Conservation (phyloP, 768 basidiomycete species). For the Lactarius evosmus region DNA sequence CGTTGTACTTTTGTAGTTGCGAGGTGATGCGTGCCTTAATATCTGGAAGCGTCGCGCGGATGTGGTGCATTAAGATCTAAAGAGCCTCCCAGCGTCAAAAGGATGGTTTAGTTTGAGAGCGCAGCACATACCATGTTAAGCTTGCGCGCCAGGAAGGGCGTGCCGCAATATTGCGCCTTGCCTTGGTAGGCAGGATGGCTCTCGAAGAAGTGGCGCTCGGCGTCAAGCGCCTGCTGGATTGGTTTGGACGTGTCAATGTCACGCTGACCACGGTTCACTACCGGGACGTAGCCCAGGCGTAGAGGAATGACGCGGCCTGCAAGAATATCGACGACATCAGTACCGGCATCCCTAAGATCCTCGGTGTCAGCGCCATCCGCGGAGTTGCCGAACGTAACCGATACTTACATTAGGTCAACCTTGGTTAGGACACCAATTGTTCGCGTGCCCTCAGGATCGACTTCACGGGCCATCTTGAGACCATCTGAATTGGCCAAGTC, state of each 20-base stretch:
- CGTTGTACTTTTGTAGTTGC: slow-evolving; percentile 83
- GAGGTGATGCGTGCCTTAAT: slow-evolving; percentile 95
- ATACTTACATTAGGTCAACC: slow-evolving; percentile 89
- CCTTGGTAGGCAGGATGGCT: slow-evolving; percentile 89
- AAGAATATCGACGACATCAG: slow-evolving; percentile 98
- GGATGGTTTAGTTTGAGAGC: not conserved
- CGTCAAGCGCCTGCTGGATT: slow-evolving; percentile 81
- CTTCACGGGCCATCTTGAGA: slow-evolving; percentile 91
- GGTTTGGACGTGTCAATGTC: slow-evolving; percentile 91
- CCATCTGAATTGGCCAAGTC: slow-evolving; percentile 99
- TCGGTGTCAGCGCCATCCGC: slow-evolving; percentile 10
- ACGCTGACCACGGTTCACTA: slow-evolving; percentile 96
- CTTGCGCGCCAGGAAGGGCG: slow-evolving; percentile 92
- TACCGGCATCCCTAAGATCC: slow-evolving; percentile 85
- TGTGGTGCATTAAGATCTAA: slow-evolving; percentile 99
- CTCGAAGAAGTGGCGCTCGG: slow-evolving; percentile 92
- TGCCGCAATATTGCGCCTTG: slow-evolving; percentile 96
- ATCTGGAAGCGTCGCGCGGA: slow-evolving; percentile 94
- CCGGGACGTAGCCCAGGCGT: slow-evolving; percentile 95
- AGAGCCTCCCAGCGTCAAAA: not conserved
- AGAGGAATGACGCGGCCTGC: slow-evolving; percentile 96
- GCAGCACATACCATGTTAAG: slow-evolving; percentile 74
- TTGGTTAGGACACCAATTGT: slow-evolving; percentile 99
- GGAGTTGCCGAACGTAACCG: slow-evolving; percentile 21
- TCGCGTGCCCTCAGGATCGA: slow-evolving; percentile 93